These are phyloP conservation scores for Lachancea fermentati DNA, from an alignment of 805 yeast genomes.

Conservation along the genomic window DNA sequence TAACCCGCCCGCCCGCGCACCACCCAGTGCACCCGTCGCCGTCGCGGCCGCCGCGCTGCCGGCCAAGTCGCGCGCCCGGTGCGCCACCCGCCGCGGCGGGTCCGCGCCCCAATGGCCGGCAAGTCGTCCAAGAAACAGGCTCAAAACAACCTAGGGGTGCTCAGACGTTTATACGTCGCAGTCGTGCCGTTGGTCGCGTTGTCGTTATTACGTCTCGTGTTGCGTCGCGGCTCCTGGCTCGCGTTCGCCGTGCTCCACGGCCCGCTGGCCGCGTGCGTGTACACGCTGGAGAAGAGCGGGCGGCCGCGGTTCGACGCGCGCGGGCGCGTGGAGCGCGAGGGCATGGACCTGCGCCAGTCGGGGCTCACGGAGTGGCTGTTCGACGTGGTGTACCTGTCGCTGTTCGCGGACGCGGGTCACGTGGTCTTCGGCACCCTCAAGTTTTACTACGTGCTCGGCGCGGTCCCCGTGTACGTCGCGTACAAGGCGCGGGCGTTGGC, in stretches of 20 bases:
- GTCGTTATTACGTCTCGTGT: slow-evolving; percentile 35
- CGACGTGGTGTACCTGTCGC: slow-evolving; percentile 48
- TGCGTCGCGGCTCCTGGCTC: slow-evolving; percentile 14
- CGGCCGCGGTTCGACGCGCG: slow-evolving; percentile 40
- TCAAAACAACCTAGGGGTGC: slow-evolving; percentile 17
- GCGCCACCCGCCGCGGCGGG: too few relatives aligned
- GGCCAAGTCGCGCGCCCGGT: too few relatives aligned
- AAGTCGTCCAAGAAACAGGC: slow-evolving; percentile 52
- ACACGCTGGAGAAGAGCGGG: slow-evolving; percentile 43
- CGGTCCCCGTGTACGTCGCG: slow-evolving; percentile 36
- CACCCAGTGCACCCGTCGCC: too few relatives aligned
- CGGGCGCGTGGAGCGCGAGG: slow-evolving; percentile 38
- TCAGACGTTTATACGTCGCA: slow-evolving; percentile 21
- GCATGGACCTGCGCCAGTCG: slow-evolving; percentile 42
- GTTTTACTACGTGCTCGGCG: slow-evolving; percentile 41
- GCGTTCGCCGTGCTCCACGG: slow-evolving; percentile 24
- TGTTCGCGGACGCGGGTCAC: slow-evolving; percentile 42
- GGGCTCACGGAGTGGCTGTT: slow-evolving; percentile 52
- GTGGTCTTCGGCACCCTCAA: slow-evolving; percentile 41
- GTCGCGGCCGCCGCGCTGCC: too few relatives aligned
- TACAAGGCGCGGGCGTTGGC: slow-evolving; percentile 39
- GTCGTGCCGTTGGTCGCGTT: slow-evolving; percentile 28
- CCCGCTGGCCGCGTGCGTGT: slow-evolving; percentile 37
- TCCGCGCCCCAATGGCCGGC: slow-evolving; percentile 60
- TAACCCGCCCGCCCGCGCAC: too few relatives aligned